Evolutionary conservation across 768 basidiomycete genomes (phyloP), one percentile per base, ranked within the genome.

Genomic region (Amyloporia xantha): DNA sequence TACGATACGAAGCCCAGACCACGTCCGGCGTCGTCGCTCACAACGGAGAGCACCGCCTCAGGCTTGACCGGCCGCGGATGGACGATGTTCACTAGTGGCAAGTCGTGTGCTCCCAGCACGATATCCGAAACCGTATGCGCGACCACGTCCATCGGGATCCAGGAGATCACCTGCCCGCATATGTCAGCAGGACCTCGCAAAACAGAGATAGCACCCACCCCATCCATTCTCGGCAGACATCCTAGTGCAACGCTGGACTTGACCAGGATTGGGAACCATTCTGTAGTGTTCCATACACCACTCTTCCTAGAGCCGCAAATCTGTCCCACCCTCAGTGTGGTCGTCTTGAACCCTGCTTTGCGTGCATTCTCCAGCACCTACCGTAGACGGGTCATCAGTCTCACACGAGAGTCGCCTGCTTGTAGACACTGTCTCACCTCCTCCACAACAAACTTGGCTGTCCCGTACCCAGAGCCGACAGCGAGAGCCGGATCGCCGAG

Each of bases 401-500:
- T 35, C 10, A 35, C n/a, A 9, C 9, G 10, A 10, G n/a, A 9
- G 9, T n/a, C 33, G n/a, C 33, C 9, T 9, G 33, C 9, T 35
- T 10, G 33, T 35, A 35, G n/a, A 10, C 26, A 50, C 3, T 59
- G 59, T 21, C 77, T 64, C 5, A 76, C 59, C 64, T 72, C 55
- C 58, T 77, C 74, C 0, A 68, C 53, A 3, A 68, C 53, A 49
- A 70, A 77, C 55, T 79, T 79, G 0, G 64, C 57, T 49, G 75
- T 74, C 15, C 72, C 68, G 41, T 78, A 78, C 0, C 72, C 73
- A 19, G 61, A 56, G 2, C 64, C 24, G 10, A 47, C 66, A 0
- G 70, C 65, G 24, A 60, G 46, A 11, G 24, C 49, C 0, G 69
- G 54, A 39, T 63, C 60, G 11, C 54, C 15, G 12, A 67, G 30